Base-by-base conservation (phyloP, 768 basidiomycete species). In the Saitozyma podzolica region DNA sequence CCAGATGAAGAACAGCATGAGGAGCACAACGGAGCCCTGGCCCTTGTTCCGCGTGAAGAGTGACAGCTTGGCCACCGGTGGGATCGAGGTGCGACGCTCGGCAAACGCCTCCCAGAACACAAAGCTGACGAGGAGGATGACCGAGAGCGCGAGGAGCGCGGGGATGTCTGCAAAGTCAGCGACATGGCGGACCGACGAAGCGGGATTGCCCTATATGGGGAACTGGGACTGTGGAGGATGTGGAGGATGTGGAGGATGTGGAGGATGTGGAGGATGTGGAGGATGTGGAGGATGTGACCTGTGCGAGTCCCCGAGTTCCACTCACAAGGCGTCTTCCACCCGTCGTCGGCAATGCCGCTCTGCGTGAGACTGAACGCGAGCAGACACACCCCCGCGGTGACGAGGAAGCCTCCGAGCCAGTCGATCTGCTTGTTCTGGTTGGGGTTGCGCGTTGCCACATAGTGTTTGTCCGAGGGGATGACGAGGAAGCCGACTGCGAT, bases 351-450 rank as follows among this genome's bases (percentile, higher is more conserved):
- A 9, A 83, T 78, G 10, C 82, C 83, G 9, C 85, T 87, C 64
- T 90, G 84, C 47, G 86, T 85, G 2, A 92, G 83, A 1, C 87
- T 85, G 66, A 91, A 90, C 9, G 86, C 82, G 64, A 91, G 82
- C 0, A 90, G 77, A 3, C 86, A 84, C 17, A 91, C 79, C 0
- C 87, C 88, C 0, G 80, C 71, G 0, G 88, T 89, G 54, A 85
- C 77, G n/a, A 91, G 76, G 16, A 83, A 72, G 0, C 86, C 87
- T 3, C 90, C 90, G 16, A 89, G 76, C 89, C 89, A 91, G 62
- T 92, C 90, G 0, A 64, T 61, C 40, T 50, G 54, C 57, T 42
- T 79, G n/a, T 50, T 50, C 19, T 47, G 14, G 10, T 47, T 39
- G 9, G 9, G 11, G 63, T 75, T 0, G 77, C 70, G 9, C 70